Conservation (phyloP, 1,139 yeast genomes). For the Zygosaccharomyces sapae region DNA sequence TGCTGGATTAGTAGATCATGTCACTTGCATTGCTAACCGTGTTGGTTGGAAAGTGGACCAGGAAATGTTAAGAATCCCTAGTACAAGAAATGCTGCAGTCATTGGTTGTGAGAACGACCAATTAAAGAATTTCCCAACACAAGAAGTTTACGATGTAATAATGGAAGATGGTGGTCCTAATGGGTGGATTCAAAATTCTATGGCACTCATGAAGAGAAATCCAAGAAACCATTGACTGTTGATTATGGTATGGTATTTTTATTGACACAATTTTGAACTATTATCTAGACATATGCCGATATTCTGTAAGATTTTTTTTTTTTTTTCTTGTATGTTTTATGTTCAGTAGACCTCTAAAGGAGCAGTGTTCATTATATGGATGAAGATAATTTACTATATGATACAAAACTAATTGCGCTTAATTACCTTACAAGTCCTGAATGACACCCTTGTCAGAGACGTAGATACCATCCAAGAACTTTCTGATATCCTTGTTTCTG, state of each 20-base stretch:
- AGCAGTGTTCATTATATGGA: conserved; percentile 7
- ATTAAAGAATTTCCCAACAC: conserved; percentile 27
- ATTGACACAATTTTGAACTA: neutral
- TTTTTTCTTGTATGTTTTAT: neutral
- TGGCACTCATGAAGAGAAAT: conserved; percentile 51
- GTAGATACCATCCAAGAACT: conserved; percentile 99
- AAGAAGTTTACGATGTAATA: conserved; percentile 52
- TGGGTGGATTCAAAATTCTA: conserved; percentile 80
- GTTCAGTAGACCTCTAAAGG: neutral
- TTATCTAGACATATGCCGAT: too few relatives aligned
- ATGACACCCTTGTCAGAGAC: conserved; percentile 95
- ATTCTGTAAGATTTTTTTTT: neutral
- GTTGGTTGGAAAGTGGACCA: conserved; percentile 84
- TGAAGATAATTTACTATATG: conserved; percentile 7
- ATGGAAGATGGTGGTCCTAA: conserved; percentile 83
- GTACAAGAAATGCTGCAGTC: conserved; percentile 89
- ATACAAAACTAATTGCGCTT: conserved; percentile 17
- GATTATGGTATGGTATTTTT: too few relatives aligned
- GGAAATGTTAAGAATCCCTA: conserved; percentile 89
- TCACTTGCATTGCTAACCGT: conserved; percentile 57
- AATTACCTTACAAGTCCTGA: conserved; percentile 39
- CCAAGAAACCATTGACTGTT: conserved; percentile 30
- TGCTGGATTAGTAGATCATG: conserved; percentile 82
- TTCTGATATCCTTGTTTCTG: conserved; percentile 99
- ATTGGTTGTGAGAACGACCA: conserved; percentile 51